Evolutionary conservation across 1,284 basidiomycete genomes (phyloP), one percentile per base, ranked within the genome.

Genomic region (Golubevia sp.): DNA sequence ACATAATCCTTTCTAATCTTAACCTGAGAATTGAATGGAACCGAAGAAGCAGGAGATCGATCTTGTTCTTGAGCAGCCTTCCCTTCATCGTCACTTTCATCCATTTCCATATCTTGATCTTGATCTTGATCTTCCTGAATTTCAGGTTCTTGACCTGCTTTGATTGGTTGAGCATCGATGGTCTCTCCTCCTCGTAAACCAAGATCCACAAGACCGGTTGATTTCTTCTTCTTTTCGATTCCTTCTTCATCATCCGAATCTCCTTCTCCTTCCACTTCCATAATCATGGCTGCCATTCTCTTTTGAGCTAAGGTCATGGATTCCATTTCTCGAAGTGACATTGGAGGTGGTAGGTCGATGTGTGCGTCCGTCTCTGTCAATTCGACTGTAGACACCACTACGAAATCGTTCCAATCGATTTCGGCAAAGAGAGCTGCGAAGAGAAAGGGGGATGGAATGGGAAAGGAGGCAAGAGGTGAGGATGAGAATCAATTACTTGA

Each of bases 351-450:
- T 25, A 99, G 87, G 77, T 98, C 94, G 26, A 94, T 90, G 51
- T 83, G 76, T 34, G 73, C 78, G 83, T 99, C 97, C 3, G 91
- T 91, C 57, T 91, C 90, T 8, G 97, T 99, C 78, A 99, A 97
- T 84, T 99, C 97, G 73, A 99, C 97, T 21, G 96, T 99, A 82
- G 97, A 94, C 18, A 98, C 97, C 64, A 97, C 93, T 58, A 95
- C 93, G 86, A 98, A 99, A 85, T 99, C 97, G 79, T 99, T 94
- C 97, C 97, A 99, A 83, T 99, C 97, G 79, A 99, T 98, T 82
- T 95, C 92, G 55, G 93, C 92, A 80, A 97, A 81, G 11, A 73
- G 68, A 44, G 71, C 71, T 58, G 53, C 11, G 20, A 23, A 30
- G 25, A 18, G 13, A 44, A 25, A 62, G 55, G 7, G 2, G 56